A percentile compares a stretch with the other conserved stretches of the same genome.
phyloP scores from a whole-genome alignment of 2,329 filamentous ascomycete genomes.

The Aureobasidium mangrovei region DNA sequence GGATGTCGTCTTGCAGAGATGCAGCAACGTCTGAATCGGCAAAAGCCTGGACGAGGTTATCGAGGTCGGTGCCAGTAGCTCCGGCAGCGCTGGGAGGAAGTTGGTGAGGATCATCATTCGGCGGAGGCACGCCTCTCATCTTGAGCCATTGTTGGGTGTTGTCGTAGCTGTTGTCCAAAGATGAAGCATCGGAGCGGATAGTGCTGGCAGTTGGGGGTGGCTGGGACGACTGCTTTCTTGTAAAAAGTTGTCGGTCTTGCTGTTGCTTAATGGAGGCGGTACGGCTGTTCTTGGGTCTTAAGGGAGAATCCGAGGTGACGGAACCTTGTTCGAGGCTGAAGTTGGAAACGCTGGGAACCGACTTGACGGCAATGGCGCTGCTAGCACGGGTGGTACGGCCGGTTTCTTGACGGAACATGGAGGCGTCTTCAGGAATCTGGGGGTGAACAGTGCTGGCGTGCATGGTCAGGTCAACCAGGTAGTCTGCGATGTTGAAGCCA shows the following conservation, averaged over 20 bases:
- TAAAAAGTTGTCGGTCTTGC: conserved; percentile 86
- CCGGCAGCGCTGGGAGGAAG: conserved; percentile 49
- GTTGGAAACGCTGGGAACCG: conserved; percentile 74
- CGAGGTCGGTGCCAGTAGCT: conserved; percentile 63
- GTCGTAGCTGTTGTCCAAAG: conserved; percentile 41
- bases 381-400: conserved; percentile 66
- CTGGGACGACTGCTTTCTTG: conserved; percentile 58
- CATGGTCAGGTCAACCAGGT: conserved; percentile 95
- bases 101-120: conserved; percentile 59
- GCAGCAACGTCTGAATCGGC: conserved; percentile 66
- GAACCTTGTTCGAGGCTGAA: conserved; percentile 56
- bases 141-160: conserved; percentile 51
- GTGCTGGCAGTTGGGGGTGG: conserved; percentile 36
- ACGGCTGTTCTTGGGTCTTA: conserved; percentile 60
- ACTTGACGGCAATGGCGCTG: conserved; percentile 82
- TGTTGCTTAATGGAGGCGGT: conserved; percentile 73
- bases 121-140: conserved; percentile 45
- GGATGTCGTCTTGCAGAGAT: conserved; percentile 69
- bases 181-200: conserved; percentile 48
- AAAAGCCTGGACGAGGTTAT: conserved; percentile 70
- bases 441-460: conserved; percentile 61
- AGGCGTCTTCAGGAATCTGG: conserved; percentile 46
- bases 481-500: conserved; percentile 98
- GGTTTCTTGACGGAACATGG: conserved; percentile 45
- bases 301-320: conserved; percentile 45